phyloP scores from a whole-genome alignment of 2,329 filamentous ascomycete genomes.

The Volutella citrinella region DNA sequence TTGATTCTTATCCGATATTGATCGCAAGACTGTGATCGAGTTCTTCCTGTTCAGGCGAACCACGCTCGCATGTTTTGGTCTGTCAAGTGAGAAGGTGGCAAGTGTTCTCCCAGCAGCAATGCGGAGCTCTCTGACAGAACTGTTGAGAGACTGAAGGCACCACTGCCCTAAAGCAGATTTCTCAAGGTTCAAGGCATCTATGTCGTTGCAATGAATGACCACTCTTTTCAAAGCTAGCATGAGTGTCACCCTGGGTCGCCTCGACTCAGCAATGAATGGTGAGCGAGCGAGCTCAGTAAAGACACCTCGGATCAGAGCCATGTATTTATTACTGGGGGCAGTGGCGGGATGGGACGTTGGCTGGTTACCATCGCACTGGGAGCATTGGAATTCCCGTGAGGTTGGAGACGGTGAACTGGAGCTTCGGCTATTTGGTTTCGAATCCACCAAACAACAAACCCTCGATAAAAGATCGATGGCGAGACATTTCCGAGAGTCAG shows the following conservation, averaged over 20 bases:
- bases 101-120: constrained; percentile 72
- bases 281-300: constrained; percentile 46
- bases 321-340: constrained; percentile 16
- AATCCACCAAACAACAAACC: constrained; percentile 32
- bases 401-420: constrained; percentile 1
- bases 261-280: constrained; percentile 48
- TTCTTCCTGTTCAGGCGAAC: constrained; percentile 55
- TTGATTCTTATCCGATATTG: constrained; percentile 66
- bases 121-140: constrained; percentile 80
- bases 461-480: constrained; percentile 54
- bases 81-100: constrained; percentile 57
- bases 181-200: constrained; percentile 63
- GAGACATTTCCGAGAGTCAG: constrained; percentile 49
- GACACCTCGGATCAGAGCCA: constrained; percentile 39
- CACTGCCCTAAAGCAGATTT: constrained; percentile 70
- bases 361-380: constrained; percentile 21
- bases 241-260: constrained; percentile 63
- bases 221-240: constrained; percentile 71
- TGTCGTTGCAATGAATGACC: constrained; percentile 61
- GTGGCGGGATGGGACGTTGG: background rate
- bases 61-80: constrained; percentile 15
- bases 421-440: constrained; percentile 2
- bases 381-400: constrained; percentile 14
- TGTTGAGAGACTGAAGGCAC: constrained; percentile 77
- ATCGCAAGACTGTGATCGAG: constrained; percentile 68